Base-by-base conservation (phyloP, 768 basidiomycete genomes). In the Termitomyces sp. region DNA sequence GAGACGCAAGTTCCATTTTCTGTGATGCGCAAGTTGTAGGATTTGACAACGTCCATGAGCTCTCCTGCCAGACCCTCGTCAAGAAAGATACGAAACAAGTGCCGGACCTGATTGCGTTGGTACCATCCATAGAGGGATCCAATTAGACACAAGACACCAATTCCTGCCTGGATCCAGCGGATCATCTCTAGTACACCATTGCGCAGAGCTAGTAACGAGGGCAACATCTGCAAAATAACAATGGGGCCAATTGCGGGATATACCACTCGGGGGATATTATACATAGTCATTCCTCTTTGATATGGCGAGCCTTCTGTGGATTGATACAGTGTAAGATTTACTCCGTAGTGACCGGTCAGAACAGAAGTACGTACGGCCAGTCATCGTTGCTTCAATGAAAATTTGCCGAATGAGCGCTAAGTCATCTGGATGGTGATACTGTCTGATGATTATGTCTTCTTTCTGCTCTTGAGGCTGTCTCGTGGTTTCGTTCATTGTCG, bases 401-500 rank as follows among this genome's bases (percentile, higher is more conserved):
- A 56, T 50, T 30, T 32, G 33, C 5, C 30, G 55, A 33, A 64
- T 57, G 32, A 48, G 43, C 2, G 30, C 22, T 10, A 60, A 43
- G 27, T 64, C 64, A 26, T 62, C 48, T 20, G 60, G 57, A 32
- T 64, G 56, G 20, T 30, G 53, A 42, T 56, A 64, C 20, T 49
- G 56, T 24, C 61, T 40, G 20, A 64, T 55, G 12, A 49, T 18
- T n/a, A 52, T 13, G 34, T 8, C 12, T 39, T 52, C 51, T 52
- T 13, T 36, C 18, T 40, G 37, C n/a, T n/a, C 26, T 51, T 30
- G 51, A n/a, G 37, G 26, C 12, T 51, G 24, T 27, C 18, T 18
- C 9, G 24, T 27, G 24, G 5, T 51, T 51, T 12, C 26, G 26
- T 27, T 27, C 51, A 30, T n/a, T 18, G 36, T 27, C 26, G 36